Conservation (phyloP, 192 early-diverging fungal species). For the Entomortierella lignicola region DNA sequence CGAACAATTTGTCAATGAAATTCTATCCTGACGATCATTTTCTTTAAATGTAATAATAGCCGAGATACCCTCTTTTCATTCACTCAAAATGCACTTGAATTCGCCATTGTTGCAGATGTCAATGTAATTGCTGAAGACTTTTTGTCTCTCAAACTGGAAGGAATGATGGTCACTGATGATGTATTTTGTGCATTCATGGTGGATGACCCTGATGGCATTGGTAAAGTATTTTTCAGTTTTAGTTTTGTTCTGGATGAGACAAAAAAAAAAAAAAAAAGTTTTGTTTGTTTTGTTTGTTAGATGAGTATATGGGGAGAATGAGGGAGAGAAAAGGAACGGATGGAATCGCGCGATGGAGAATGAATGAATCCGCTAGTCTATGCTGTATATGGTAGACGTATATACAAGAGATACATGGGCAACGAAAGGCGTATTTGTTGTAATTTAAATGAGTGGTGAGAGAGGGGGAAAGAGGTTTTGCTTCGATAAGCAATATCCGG, state of each 20-base stretch:
- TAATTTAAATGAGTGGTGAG: no score
- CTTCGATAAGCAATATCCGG: conserved; percentile 4
- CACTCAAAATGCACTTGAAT: conserved; percentile 76
- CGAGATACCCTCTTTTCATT: conserved; percentile 69
- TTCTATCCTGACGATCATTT: neutral
- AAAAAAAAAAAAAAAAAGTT: neutral
- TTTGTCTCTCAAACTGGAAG: conserved; percentile 54
- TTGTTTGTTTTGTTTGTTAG: no score
- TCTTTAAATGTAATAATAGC: conserved; percentile 16
- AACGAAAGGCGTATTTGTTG: no score
- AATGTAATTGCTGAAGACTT: conserved; percentile 69
- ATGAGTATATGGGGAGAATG: neutral
- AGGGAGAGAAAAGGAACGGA: neutral
- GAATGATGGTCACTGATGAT: conserved; percentile 64
- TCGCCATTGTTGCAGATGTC: conserved; percentile 72
- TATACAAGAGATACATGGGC: no score
- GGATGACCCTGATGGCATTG: conserved; percentile 67
- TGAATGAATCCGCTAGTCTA: neutral
- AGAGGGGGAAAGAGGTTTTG: no score
- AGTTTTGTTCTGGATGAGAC: neutral
- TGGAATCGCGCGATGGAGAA: neutral
- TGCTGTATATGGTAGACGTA: neutral
- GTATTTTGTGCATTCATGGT: conserved; percentile 75
- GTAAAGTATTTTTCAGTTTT: no score
- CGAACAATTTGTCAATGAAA: neutral